phyloP scores from a whole-genome alignment of 495 filamentous ascomycete genomes.

The Trichoderma virens region DNA sequence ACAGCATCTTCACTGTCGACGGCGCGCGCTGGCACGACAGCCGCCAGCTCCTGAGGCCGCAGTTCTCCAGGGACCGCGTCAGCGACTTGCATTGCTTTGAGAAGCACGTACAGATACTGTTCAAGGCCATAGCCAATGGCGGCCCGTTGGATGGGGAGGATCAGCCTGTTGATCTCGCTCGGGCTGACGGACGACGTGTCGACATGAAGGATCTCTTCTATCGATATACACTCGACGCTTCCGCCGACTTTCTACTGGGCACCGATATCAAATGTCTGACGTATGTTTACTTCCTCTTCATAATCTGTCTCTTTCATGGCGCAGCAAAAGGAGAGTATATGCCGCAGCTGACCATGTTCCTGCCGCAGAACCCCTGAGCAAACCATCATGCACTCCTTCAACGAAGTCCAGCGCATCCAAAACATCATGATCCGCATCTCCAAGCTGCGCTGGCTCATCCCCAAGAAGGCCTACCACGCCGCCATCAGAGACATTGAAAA shows the following conservation, averaged over 20 bases:
- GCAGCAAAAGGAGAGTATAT: background rate
- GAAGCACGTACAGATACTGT: slow-evolving; percentile 59
- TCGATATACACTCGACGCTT: slow-evolving; percentile 72
- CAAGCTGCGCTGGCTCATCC: slow-evolving; percentile 47
- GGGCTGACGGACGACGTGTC: slow-evolving; percentile 41
- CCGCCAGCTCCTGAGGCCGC: slow-evolving; percentile 71
- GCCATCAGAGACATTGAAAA: slow-evolving; percentile 61
- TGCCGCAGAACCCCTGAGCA: slow-evolving; percentile 33
- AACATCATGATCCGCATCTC: slow-evolving; percentile 51
- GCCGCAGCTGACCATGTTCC: no score
- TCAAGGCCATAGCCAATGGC: slow-evolving; percentile 49
- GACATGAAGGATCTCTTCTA: slow-evolving; percentile 69
- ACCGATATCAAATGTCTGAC: slow-evolving; percentile 61
- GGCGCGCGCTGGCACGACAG: slow-evolving; percentile 65
- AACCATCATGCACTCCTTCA: slow-evolving; percentile 66
- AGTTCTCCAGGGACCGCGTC: slow-evolving; percentile 76
- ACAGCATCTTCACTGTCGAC: slow-evolving; percentile 75
- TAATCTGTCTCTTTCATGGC: background rate
- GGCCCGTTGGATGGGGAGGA: slow-evolving; percentile 38
- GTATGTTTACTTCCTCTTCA: slow-evolving; percentile 25
- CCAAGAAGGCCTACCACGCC: slow-evolving; percentile 49
- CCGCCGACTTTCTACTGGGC: slow-evolving; percentile 84
- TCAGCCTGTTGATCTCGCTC: slow-evolving; percentile 34
- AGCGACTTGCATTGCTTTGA: slow-evolving; percentile 76
- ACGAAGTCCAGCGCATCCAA: slow-evolving; percentile 63